phyloP scores from a whole-genome alignment of 2,329 filamentous ascomycete species.

The Hortaea werneckii region DNA sequence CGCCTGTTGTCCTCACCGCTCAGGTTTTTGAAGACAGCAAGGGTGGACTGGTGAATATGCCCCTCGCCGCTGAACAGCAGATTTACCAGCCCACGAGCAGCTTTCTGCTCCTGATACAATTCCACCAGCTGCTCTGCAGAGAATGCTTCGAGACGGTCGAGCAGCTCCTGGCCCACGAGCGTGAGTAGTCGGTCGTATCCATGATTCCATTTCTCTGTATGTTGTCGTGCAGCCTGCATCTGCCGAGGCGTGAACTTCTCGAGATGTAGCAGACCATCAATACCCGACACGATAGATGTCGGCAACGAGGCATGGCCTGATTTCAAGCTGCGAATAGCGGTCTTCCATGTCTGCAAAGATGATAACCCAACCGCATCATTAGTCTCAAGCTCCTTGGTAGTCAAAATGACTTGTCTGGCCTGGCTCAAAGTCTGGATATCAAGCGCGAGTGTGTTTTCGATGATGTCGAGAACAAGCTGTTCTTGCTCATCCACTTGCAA shows the following conservation, averaged over 20 bases:
- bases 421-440: slow-evolving; percentile 61
- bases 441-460: slow-evolving; percentile 56
- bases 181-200: slow-evolving; percentile 54
- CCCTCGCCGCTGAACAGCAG: slow-evolving; percentile 73
- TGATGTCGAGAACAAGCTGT: slow-evolving; percentile 51
- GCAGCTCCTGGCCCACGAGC: slow-evolving; percentile 59
- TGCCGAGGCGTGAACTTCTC: slow-evolving; percentile 53
- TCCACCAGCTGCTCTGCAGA: slow-evolving; percentile 55
- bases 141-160: slow-evolving; percentile 73
- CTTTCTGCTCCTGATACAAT: slow-evolving; percentile 57
- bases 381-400: slow-evolving; percentile 45
- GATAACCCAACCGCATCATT: slow-evolving; percentile 58
- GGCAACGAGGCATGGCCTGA: slow-evolving; percentile 62
- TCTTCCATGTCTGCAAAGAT: slow-evolving; percentile 69
- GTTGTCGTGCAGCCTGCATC: slow-evolving; percentile 36
- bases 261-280: slow-evolving; percentile 59
- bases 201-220: slow-evolving; percentile 65
- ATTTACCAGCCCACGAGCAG: slow-evolving; percentile 65
- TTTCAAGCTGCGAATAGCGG: slow-evolving; percentile 58
- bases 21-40: slow-evolving; percentile 73
- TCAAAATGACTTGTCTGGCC: slow-evolving; percentile 57
- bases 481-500: slow-evolving; percentile 23
- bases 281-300: slow-evolving; percentile 60
- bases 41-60: slow-evolving; percentile 66
- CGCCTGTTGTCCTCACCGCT: slow-evolving; percentile 57